Base-by-base conservation (phyloP, 1,284 basidiomycete genomes). In the Cutaneotrichosporon cutaneum region DNA sequence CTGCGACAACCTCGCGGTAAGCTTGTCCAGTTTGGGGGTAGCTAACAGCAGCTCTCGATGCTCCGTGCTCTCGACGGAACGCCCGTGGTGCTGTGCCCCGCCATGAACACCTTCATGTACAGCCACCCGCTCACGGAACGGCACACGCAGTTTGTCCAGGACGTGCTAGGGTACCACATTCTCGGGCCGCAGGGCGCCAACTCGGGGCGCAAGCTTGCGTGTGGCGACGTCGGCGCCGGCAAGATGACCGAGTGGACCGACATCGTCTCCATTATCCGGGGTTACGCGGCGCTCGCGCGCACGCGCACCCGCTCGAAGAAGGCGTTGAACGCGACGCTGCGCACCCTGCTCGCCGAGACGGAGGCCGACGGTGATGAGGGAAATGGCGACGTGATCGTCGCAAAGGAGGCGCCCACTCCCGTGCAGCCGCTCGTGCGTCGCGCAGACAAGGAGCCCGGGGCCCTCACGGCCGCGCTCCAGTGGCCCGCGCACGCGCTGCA, bases 51-150 rank as follows among this genome's bases (percentile, higher is more conserved):
- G 92, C 95, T 94, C 2, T 94, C 90, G 7, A 82, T 98, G 10
- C 84, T 99, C 62, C 88, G 95, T 18, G 95, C 94, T 0, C 82
- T 96, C 0, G 82, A 88, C 9, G 83, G 83, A 2, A 95, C 90
- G 0, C 89, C 90, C 2, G 92, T 91, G 18, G 90, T 89, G 70
- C 79, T 98, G 33, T 98, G 94, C 72, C 96, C 95, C 3, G 95
- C 96, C 0, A 99, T 98, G 95, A 99, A 99, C 77, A 98, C 94
- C 6, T 82, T 91, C 68, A 99, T 99, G 95, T 98, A 90, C 75
- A 85, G 90, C 66, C 94, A 99, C 73, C 92, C 93, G n/a, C 82
- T 98, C 36, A 98, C 95, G 0, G 83, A 84, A 2, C 85, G 88
- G 63, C 95, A 99, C 70, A 75, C 97, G 30, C 83, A 84, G 13